These are phyloP conservation scores for Ceriops zippeliana DNA, from an alignment of 345 rosid species.

Conservation along the genomic window DNA sequence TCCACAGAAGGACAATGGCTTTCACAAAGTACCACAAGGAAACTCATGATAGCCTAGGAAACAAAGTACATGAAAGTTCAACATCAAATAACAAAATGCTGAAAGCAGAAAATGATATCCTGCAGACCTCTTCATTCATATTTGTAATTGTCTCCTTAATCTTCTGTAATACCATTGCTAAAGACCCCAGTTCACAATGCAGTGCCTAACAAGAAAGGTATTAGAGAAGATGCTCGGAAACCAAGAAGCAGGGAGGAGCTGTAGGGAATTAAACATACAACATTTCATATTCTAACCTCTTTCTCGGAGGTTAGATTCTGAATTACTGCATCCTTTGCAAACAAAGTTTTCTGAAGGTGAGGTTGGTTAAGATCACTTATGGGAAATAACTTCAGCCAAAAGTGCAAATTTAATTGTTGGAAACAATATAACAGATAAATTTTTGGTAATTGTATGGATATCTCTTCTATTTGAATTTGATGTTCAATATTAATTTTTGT, in stretches of 20 bases:
- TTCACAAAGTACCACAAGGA: background rate
- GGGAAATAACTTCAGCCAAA: slow-evolving; percentile 19
- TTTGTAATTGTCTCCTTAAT: slow-evolving; percentile 50
- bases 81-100: slow-evolving; percentile 1
- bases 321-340: slow-evolving; percentile 54
- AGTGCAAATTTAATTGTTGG: slow-evolving; percentile 1
- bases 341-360: slow-evolving; percentile 66
- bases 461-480: slow-evolving; percentile 57
- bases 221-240: slow-evolving; percentile 17
- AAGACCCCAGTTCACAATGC: slow-evolving; percentile 51
- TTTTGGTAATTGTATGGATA: slow-evolving; percentile 40
- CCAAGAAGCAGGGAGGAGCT: slow-evolving; percentile 12
- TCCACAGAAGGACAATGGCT: background rate
- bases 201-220: slow-evolving; percentile 42
- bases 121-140: slow-evolving; percentile 69
- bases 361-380: slow-evolving; percentile 47
- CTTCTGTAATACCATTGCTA: slow-evolving; percentile 49
- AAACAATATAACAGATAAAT: slow-evolving; percentile 15
- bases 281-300: slow-evolving; percentile 43
- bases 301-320: slow-evolving; percentile 63
- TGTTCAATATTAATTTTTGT: slow-evolving; percentile 36
- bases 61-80: background rate
- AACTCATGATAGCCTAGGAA: background rate
- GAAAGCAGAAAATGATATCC: slow-evolving; percentile 18
- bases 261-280: slow-evolving; percentile 12